Evolutionary conservation across 306 rosid genomes (phyloP).

Genomic region (Inga oerstediana): DNA sequence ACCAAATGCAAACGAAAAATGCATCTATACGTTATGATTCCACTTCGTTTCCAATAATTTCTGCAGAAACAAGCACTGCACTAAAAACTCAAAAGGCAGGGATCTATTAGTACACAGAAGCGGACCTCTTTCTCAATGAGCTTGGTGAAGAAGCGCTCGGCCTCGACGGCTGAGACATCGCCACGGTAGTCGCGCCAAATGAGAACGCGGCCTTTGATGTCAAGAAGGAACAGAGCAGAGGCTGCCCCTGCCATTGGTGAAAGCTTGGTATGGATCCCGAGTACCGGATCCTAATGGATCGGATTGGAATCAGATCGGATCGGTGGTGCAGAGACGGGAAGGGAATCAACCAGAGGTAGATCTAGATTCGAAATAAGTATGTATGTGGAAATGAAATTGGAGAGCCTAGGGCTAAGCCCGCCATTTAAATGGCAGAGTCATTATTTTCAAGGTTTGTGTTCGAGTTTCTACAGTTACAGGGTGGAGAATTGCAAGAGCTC

Average conservation of each 20-base stretch:
- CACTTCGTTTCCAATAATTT: neutral
- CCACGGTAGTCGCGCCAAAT: conserved; percentile 99
- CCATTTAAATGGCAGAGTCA: conserved; percentile 33
- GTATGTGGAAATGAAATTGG: neutral
- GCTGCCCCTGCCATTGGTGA: conserved; percentile 88
- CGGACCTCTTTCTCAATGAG: conserved; percentile 93
- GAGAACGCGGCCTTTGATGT: conserved; percentile 99
- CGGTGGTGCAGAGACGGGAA: conserved; percentile 16
- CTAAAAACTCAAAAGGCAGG: neutral
- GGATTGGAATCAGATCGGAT: conserved; percentile 47
- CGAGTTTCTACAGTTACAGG: neutral
- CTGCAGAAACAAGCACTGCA: neutral
- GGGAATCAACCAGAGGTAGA: conserved; percentile 26
- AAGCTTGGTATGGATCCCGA: neutral
- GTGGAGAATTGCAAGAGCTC: neutral
- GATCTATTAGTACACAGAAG: neutral
- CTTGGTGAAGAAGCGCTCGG: conserved; percentile 98
- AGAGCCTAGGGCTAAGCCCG: conserved; percentile 29
- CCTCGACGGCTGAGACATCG: conserved; percentile 89
- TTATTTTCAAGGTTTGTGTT: neutral
- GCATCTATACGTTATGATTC: neutral
- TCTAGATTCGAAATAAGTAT: conserved; percentile 19
- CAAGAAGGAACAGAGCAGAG: conserved; percentile 96
- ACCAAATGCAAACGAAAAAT: neutral
- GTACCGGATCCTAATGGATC: conserved; percentile 32